Percentiles rank a stretch among this genome's conserved stretches.
Evolutionary conservation across 2,329 filamentous ascomycete species (phyloP).

Genomic region (Ustulina deusta): DNA sequence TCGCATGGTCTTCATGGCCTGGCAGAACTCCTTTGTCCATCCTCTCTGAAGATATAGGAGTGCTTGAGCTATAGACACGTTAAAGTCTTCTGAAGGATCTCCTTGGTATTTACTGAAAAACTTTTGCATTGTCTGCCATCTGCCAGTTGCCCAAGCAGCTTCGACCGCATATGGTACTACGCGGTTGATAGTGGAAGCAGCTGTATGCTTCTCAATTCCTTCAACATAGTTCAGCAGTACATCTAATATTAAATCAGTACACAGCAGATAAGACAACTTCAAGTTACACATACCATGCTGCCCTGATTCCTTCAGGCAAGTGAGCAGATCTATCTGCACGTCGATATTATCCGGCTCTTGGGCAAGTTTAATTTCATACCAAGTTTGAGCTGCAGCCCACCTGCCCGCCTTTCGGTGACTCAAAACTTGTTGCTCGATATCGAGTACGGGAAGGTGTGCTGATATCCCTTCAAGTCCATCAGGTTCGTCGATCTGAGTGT

Average conservation of each 20-base stretch:
- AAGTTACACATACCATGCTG: constrained; percentile 78
- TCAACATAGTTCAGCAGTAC: constrained; percentile 89
- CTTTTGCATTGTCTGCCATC: constrained; percentile 80
- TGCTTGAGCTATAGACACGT: constrained; percentile 79
- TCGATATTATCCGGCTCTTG: constrained; percentile 82
- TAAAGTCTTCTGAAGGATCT: constrained; percentile 75
- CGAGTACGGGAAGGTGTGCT: constrained; percentile 84
- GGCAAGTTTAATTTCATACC: constrained; percentile 92
- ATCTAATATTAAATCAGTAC: constrained; percentile 63
- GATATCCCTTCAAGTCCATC: constrained; percentile 97
- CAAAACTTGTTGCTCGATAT: constrained; percentile 91
- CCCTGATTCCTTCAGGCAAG: constrained; percentile 93
- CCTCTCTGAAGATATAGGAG: constrained; percentile 70
- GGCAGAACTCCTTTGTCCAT: constrained; percentile 63
- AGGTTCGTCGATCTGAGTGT: constrained; percentile 96
- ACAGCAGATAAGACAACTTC: not conserved
- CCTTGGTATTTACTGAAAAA: constrained; percentile 70
- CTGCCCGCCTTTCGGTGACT: constrained; percentile 92
- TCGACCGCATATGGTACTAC: constrained; percentile 88
- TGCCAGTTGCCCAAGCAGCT: constrained; percentile 88
- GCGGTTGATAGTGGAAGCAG: constrained; percentile 65
- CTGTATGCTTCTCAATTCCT: constrained; percentile 69
- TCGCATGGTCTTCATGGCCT: constrained; percentile 73
- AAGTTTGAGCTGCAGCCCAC: constrained; percentile 95
- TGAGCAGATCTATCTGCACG: constrained; percentile 84